Percentiles rank a stretch among this genome's conserved stretches.
Conservation (phyloP, 2,329 filamentous ascomycete genomes). For the Trichoderma sp. region DNA sequence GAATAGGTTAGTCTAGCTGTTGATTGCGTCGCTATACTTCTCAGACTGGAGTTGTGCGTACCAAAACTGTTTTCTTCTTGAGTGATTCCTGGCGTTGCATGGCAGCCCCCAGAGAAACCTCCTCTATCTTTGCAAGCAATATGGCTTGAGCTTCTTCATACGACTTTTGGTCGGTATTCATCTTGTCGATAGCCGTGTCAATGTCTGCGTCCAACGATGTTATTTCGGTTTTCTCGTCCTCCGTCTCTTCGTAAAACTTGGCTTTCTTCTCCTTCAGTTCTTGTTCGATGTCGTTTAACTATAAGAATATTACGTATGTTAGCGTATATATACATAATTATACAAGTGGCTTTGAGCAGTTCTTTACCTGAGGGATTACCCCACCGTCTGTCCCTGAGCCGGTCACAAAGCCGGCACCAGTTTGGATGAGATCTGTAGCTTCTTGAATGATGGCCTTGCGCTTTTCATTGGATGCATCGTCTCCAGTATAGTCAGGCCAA, state of each 20-base stretch:
- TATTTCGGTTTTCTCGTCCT: background rate
- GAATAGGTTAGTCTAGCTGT: background rate
- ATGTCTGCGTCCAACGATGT: background rate
- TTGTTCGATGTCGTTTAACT: background rate
- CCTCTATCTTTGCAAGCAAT: background rate
- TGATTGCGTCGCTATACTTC: background rate
- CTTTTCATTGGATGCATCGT: background rate
- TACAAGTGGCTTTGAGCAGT: background rate
- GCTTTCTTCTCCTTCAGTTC: background rate
- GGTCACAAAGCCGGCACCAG: background rate
- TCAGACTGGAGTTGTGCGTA: background rate
- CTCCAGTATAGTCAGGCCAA: background rate
- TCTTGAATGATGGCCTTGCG: background rate
- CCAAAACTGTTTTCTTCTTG: background rate
- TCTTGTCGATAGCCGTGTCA: background rate
- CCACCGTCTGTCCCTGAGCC: background rate
- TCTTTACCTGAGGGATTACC: background rate
- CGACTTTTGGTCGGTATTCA: background rate
- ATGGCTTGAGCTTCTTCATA: background rate
- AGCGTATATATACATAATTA: background rate
- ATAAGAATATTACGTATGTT: background rate
- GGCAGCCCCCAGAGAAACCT: background rate
- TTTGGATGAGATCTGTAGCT: background rate
- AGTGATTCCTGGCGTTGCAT: background rate
- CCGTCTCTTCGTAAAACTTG: background rate